These are phyloP conservation scores for Herpetospermum pedunculosum DNA, from an alignment of 306 rosid species.

Conservation along the genomic window DNA sequence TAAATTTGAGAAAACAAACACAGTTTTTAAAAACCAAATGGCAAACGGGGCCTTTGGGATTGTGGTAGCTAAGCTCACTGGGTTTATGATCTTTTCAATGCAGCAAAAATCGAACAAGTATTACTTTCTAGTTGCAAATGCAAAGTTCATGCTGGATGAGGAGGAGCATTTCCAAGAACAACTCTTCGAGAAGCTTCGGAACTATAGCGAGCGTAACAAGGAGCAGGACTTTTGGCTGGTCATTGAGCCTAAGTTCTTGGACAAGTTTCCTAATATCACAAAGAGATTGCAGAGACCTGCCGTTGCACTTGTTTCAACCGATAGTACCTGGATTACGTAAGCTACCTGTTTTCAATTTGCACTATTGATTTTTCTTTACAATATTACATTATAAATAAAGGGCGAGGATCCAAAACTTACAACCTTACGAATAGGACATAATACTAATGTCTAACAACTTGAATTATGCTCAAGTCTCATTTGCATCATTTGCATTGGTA, in stretches of 20 bases:
- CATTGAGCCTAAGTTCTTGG: constrained; percentile 91
- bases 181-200: constrained; percentile 57
- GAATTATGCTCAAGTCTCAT: neutral
- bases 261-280: constrained; percentile 68
- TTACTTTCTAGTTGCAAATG: constrained; percentile 79
- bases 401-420: neutral
- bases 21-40: too few relatives aligned
- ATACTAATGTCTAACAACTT: neutral
- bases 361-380: neutral
- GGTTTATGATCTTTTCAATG: neutral
- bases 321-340: constrained; percentile 94
- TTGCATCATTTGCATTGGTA: neutral
- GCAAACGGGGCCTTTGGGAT: too few relatives aligned
- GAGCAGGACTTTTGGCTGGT: constrained; percentile 96
- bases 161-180: constrained; percentile 94
- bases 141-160: constrained; percentile 95
- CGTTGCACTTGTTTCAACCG: constrained; percentile 91
- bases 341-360: neutral
- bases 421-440: neutral
- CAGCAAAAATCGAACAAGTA: constrained; percentile 49
- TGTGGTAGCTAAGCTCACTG: neutral
- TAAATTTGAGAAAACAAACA: too few relatives aligned
- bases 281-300: constrained; percentile 74
- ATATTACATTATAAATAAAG: neutral
- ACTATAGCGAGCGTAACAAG: constrained; percentile 44